Conservation (phyloP, 352 stramenopile genomes). For the Pythium pectinolyticum region DNA sequence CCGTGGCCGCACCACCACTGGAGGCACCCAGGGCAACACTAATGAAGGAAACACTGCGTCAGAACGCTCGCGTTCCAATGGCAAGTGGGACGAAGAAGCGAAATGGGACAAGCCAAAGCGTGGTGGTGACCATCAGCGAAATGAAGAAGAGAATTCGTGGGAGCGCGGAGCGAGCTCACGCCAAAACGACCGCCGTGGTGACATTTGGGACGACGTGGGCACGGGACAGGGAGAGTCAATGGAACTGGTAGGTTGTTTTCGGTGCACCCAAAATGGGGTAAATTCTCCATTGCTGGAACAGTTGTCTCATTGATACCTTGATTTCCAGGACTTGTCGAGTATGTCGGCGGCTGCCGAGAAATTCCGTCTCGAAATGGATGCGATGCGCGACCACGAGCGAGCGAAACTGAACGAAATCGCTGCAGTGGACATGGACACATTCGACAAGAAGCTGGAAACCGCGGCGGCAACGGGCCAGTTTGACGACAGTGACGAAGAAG, state of each 20-base stretch:
- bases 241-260: slow-evolving; percentile 24
- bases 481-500: slow-evolving; percentile 81
- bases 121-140: slow-evolving; percentile 31
- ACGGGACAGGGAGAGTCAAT: slow-evolving; percentile 22
- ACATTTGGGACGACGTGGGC: slow-evolving; percentile 82
- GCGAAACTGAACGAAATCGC: slow-evolving; percentile 24
- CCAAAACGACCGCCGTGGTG: slow-evolving; percentile 34
- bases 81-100: slow-evolving; percentile 49
- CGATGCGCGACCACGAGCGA: slow-evolving; percentile 51
- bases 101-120: slow-evolving; percentile 50
- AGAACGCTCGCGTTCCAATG: slow-evolving; percentile 48
- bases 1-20: slow-evolving; percentile 54
- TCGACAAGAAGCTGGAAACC: slow-evolving; percentile 80
- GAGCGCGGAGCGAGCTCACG: slow-evolving; percentile 38
- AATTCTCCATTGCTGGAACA: slow-evolving; percentile 2
- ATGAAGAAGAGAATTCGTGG: slow-evolving; percentile 56
- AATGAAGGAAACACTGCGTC: slow-evolving; percentile 29
- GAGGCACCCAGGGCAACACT: slow-evolving; percentile 22
- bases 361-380: slow-evolving; percentile 86
- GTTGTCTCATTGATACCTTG: slow-evolving; percentile 2
- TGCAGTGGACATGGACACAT: slow-evolving; percentile 56
- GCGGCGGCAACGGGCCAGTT: slow-evolving; percentile 75
- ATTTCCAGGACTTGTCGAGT: slow-evolving; percentile 65
- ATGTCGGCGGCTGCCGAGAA: slow-evolving; percentile 80
- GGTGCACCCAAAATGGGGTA: no score